phyloP scores from a whole-genome alignment of 345 rosid species.

The Euphorbia tirucalli region DNA sequence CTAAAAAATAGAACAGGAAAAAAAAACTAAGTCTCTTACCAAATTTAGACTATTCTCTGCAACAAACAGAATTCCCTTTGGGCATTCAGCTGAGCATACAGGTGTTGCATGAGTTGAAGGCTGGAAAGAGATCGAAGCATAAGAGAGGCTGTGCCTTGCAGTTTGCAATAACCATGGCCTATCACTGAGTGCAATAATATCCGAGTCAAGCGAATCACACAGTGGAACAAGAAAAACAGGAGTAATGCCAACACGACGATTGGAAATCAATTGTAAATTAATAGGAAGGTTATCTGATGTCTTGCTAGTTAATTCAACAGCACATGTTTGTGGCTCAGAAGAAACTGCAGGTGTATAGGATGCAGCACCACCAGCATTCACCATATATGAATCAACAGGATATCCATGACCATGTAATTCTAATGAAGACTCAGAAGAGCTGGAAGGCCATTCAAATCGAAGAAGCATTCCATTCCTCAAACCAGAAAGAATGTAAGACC shows the following conservation, averaged over 20 bases:
- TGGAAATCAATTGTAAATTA: conserved; percentile 76
- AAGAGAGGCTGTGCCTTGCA: conserved; percentile 87
- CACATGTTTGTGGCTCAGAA: conserved; percentile 27
- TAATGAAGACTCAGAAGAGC: conserved; percentile 34
- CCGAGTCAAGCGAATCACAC: conserved; percentile 68
- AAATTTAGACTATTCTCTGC: conserved; percentile 89
- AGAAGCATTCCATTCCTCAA: conserved; percentile 99
- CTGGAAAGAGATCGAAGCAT: conserved; percentile 88
- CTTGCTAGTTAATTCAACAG: conserved; percentile 29
- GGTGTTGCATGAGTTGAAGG: conserved; percentile 96
- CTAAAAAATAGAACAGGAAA: background rate
- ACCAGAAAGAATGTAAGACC: conserved; percentile 75
- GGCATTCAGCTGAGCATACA: conserved; percentile 87
- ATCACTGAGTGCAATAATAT: conserved; percentile 89
- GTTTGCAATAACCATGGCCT: conserved; percentile 96
- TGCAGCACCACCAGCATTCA: conserved; percentile 31
- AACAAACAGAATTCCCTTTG: conserved; percentile 87
- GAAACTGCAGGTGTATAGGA: conserved; percentile 23
- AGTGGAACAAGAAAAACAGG: conserved; percentile 95
- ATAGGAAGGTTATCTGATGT: conserved; percentile 39
- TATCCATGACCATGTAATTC: conserved; percentile 21
- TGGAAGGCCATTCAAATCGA: conserved; percentile 87
- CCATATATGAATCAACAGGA: conserved; percentile 30
- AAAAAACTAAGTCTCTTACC: conserved; percentile 41
- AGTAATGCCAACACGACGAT: conserved; percentile 90